phyloP scores from a whole-genome alignment of 2,329 filamentous ascomycete genomes.

The Hymenoscyphus repandus region DNA sequence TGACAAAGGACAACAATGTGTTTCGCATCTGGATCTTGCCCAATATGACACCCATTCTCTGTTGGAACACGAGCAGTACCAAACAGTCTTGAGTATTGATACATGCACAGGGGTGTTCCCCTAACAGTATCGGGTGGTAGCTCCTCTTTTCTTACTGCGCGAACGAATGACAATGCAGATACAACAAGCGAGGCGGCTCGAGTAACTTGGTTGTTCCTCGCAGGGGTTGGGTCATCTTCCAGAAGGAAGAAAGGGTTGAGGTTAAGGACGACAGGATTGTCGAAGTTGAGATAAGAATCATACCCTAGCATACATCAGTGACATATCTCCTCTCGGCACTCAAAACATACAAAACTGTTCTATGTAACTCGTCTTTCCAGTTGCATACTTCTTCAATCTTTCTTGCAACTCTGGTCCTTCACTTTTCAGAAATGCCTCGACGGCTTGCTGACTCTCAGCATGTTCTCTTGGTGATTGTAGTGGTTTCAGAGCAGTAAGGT shows the following conservation, averaged over 20 bases:
- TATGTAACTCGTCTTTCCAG: slow-evolving; percentile 90
- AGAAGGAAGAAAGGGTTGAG: slow-evolving; percentile 96
- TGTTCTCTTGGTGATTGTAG: slow-evolving; percentile 79
- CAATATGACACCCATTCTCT: slow-evolving; percentile 90
- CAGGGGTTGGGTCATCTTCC: slow-evolving; percentile 94
- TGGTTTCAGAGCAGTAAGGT: slow-evolving; percentile 72
- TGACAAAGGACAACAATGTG: slow-evolving; percentile 91
- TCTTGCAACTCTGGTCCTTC: slow-evolving; percentile 86
- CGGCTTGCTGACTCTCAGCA: slow-evolving; percentile 72
- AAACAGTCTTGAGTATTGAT: slow-evolving; percentile 93
- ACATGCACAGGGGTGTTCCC: slow-evolving; percentile 89
- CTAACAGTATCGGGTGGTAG: slow-evolving; percentile 81
- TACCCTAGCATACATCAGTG: slow-evolving; percentile 61
- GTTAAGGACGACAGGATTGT: slow-evolving; percentile 95
- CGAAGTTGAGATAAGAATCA: slow-evolving; percentile 96
- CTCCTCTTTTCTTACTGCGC: slow-evolving; percentile 89
- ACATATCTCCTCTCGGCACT: neutral
- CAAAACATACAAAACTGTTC: slow-evolving; percentile 86
- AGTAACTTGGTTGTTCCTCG: slow-evolving; percentile 93
- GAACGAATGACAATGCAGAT: slow-evolving; percentile 85
- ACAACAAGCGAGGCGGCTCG: slow-evolving; percentile 87
- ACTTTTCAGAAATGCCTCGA: slow-evolving; percentile 73
- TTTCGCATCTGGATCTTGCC: slow-evolving; percentile 87
- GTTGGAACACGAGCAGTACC: slow-evolving; percentile 93
- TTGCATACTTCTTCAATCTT: slow-evolving; percentile 83